Evolutionary conservation across 306 rosid species (phyloP), one percentile per base, ranked within the genome.

Genomic region (Amphicarpaea edgeworthii): DNA sequence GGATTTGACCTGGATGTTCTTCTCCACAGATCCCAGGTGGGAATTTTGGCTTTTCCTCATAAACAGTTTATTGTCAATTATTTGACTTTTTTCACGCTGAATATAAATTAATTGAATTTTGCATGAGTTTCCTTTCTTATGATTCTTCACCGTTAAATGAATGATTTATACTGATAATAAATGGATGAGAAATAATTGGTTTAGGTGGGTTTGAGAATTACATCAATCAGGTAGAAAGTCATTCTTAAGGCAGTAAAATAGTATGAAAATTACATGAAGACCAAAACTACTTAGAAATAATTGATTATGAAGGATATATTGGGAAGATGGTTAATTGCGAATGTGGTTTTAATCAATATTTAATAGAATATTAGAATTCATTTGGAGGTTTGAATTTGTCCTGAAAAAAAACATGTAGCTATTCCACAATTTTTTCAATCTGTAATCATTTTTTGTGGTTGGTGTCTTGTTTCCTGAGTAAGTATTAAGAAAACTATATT

Each of bases 1-100:
- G 97, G 97, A 85, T 90, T 90, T 81, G 99, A 95, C 81, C 84
- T 95, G 76, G 99, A 95, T 82, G 89, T 89, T 75, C 96, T 95
- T 72, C 97, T 95, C 85, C 97, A 89, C 72, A 90, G 99, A 87
- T 87, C 86, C 40, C 97, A 95, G 99, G 98, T 95, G 72, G 84
- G 81, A 69, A 26, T 43, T 68, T 76, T 46, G 30, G 46, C 32
- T 34, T 38, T 42, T 49, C 32, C 54, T 73, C 20, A 5, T 12
- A 37, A 43, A 37, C 62, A 12, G 24, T 76, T 82, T 78, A 2
- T 59, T 58, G 72, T 75, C 54, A 50, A 42, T 58, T 43, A 23
- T 57, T 49, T 78, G 55, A 57, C 65, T 0, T 60, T 60, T 63
- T 51, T 66, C 60, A 6, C 17, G 17, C 53, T 17, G 37, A 67